phyloP scores from a whole-genome alignment of 176 grass and related monocot genomes.

The Phragmites australis region DNA sequence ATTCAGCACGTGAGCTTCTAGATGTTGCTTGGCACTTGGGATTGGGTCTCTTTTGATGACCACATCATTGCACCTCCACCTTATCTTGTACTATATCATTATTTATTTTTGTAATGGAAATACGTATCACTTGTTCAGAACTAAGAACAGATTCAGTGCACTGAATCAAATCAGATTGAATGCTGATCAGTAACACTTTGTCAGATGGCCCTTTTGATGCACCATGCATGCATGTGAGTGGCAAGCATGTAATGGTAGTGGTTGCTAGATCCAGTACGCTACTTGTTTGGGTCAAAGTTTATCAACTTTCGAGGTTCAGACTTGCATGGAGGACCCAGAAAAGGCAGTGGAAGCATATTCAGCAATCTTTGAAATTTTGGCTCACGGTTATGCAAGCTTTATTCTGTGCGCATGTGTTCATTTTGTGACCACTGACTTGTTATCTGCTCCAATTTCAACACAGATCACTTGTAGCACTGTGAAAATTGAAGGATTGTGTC shows the following conservation, averaged over 20 bases:
- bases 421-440: background rate
- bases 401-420: background rate
- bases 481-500: background rate
- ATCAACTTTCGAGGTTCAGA: conserved; percentile 2
- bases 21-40: conserved; percentile 33
- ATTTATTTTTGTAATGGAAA: background rate
- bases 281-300: background rate
- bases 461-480: background rate
- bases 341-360: conserved; percentile 14
- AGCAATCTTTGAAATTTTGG: conserved; percentile 6
- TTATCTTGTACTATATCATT: conserved; percentile 21
- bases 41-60: background rate
- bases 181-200: background rate
- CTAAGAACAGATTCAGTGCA: conserved; percentile 44
- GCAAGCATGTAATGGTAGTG: background rate
- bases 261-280: background rate
- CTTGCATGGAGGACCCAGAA: background rate
- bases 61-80: conserved; percentile 17
- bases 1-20: conserved; percentile 58
- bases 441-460: background rate
- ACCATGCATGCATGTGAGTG: conserved; percentile 9
- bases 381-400: background rate
- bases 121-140: background rate
- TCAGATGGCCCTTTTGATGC: background rate
- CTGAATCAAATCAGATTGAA: conserved; percentile 8